Evolutionary conservation across 768 basidiomycete genomes (phyloP).

Genomic region (Saitozyma podzolica): DNA sequence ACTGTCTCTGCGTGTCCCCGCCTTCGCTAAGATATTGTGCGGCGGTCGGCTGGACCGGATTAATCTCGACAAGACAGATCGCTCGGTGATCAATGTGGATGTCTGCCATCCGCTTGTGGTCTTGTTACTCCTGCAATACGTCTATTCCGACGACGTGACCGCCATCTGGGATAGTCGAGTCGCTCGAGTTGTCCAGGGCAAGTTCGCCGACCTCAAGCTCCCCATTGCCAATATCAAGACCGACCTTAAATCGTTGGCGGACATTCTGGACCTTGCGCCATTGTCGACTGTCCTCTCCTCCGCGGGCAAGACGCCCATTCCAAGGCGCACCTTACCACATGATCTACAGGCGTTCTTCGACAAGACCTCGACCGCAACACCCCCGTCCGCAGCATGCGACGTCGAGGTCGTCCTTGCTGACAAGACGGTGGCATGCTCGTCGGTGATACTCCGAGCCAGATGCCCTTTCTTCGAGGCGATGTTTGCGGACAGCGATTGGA

Average conservation of each 20-base stretch:
- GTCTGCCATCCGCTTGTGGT: constrained; percentile 67
- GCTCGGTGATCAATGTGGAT: constrained; percentile 52
- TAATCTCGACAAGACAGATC: constrained; percentile 4
- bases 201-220: constrained; percentile 48
- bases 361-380: constrained; percentile 22
- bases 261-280: constrained; percentile 61
- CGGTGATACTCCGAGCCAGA: constrained; percentile 73
- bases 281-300: constrained; percentile 63
- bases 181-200: constrained; percentile 55
- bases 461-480: constrained; percentile 81
- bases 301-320: constrained; percentile 62
- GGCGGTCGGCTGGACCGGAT: neutral
- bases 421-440: constrained; percentile 65
- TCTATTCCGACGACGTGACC: constrained; percentile 83
- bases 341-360: constrained; percentile 62
- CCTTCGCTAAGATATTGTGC: constrained; percentile 16
- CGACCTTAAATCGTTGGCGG: constrained; percentile 66
- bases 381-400: constrained; percentile 54
- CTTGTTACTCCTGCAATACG: constrained; percentile 74
- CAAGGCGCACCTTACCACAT: constrained; percentile 56
- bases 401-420: constrained; percentile 71
- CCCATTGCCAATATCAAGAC: constrained; percentile 59
- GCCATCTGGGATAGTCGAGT: constrained; percentile 82
- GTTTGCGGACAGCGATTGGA: constrained; percentile 83
- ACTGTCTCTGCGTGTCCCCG: constrained; percentile 24